Conservation (phyloP, 2,329 filamentous ascomycete genomes). For the Colletotrichum sojae region DNA sequence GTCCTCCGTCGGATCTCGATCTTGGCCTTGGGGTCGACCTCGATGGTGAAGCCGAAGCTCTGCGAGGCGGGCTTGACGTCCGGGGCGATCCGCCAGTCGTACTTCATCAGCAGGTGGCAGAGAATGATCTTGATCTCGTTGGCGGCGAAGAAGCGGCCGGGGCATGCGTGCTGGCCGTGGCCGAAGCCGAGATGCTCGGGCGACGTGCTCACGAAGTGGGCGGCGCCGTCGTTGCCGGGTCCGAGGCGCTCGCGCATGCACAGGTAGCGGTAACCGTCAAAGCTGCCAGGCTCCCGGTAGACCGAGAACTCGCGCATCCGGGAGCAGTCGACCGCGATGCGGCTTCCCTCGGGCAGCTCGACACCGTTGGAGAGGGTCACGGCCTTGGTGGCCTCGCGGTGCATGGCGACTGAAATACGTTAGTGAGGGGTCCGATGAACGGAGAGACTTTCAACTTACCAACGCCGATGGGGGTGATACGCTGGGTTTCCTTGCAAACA, state of each 20-base stretch:
- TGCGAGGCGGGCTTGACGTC: constrained; percentile 19
- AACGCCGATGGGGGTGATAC: constrained; percentile 29
- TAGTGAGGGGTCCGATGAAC: background rate
- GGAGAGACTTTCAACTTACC: background rate
- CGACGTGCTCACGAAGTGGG: constrained; percentile 50
- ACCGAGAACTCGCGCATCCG: constrained; percentile 25
- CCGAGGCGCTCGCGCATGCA: constrained; percentile 36
- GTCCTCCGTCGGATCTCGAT: constrained; percentile 36
- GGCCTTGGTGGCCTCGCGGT: constrained; percentile 31
- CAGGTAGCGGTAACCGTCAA: constrained; percentile 35
- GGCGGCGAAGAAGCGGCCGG: constrained; percentile 55
- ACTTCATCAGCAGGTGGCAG: constrained; percentile 49
- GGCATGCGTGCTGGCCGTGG: constrained; percentile 55
- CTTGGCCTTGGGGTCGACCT: constrained; percentile 35
- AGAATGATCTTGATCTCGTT: constrained; percentile 55
- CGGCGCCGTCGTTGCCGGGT: constrained; percentile 38
- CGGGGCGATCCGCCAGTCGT: constrained; percentile 45
- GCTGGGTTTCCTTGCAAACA: constrained; percentile 35
- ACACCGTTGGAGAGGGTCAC: constrained; percentile 36
- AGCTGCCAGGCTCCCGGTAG: constrained; percentile 29
- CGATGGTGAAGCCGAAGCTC: constrained; percentile 31
- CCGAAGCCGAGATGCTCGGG: constrained; percentile 51
- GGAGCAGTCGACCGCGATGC: constrained; percentile 32
- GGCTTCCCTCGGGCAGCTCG: constrained; percentile 32
- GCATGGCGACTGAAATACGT: constrained; percentile 32